Conservation (phyloP, 371 early-diverging fungal genomes). For the Sporodiniella umbellata region DNA sequence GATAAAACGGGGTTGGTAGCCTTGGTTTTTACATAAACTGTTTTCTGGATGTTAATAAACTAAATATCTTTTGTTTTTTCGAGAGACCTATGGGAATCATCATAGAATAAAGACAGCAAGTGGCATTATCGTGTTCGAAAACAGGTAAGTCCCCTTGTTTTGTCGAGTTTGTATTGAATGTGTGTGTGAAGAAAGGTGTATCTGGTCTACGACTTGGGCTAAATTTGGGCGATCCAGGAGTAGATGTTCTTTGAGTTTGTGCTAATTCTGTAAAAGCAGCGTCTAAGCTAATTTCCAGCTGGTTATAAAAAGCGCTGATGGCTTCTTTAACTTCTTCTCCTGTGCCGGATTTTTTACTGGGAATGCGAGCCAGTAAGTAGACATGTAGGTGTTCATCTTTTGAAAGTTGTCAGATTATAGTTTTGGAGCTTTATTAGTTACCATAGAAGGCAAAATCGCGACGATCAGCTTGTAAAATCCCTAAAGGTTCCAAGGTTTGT, state of each 20-base stretch:
- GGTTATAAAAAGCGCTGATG: constrained; percentile 40
- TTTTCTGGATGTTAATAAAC: no score
- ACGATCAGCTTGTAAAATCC: constrained; percentile 20
- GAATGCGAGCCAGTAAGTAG: constrained; percentile 27
- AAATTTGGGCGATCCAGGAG: constrained; percentile 32
- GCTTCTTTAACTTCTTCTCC: constrained; percentile 31
- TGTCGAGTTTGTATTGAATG: constrained; percentile 44
- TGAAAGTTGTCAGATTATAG: constrained; percentile 3
- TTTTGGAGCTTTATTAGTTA: constrained; percentile 1
- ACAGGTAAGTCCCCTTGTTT: constrained; percentile 48
- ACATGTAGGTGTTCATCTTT: constrained; percentile 40
- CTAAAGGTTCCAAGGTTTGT: constrained; percentile 9
- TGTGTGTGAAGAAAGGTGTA: constrained; percentile 53
- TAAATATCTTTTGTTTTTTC: constrained; percentile 14
- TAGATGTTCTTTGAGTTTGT: constrained; percentile 14
- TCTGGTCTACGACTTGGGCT: constrained; percentile 20
- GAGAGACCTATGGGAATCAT: constrained; percentile 62
- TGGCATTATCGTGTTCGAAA: constrained; percentile 43
- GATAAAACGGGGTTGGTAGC: constrained; percentile 28
- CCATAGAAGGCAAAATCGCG: constrained; percentile 47
- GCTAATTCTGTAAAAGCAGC: constrained; percentile 49
- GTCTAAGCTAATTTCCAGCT: constrained; percentile 60
- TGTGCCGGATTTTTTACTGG: constrained; percentile 29
- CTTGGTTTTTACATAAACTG: constrained; percentile 49
- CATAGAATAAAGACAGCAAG: constrained; percentile 56